phyloP scores from a whole-genome alignment of 345 rosid species.

The Syzygium jambos region DNA sequence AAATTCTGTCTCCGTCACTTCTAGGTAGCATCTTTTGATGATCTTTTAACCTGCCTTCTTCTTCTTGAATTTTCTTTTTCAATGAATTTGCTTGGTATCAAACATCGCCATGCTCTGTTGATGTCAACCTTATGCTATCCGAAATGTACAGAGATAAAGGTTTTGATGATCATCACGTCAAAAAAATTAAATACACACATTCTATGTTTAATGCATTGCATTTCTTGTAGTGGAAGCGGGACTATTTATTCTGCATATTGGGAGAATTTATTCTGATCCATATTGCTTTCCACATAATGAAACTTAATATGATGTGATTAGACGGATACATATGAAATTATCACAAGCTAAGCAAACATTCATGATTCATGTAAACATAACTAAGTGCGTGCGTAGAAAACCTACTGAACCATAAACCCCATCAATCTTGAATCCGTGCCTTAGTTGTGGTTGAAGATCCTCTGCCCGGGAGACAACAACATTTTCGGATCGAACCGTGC shows the following conservation, averaged over 20 bases:
- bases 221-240: neutral
- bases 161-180: neutral
- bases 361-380: neutral
- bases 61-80: neutral
- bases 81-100: neutral
- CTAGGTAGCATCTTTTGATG: neutral
- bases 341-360: neutral
- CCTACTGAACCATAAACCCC: neutral
- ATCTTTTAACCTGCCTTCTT: neutral
- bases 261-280: neutral
- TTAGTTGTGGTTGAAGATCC: neutral
- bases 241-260: neutral
- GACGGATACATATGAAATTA: neutral
- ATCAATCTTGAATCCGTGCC: neutral
- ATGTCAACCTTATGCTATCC: neutral
- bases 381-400: neutral
- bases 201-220: neutral
- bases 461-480: conserved; percentile 12
- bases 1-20: neutral
- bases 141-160: neutral
- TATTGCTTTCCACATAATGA: neutral
- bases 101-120: neutral
- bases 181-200: neutral
- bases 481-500: conserved; percentile 7
- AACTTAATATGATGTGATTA: neutral